These are phyloP conservation scores for Juglanconis oblonga DNA, from an alignment of 2,329 filamentous ascomycete genomes.

Conservation along the genomic window DNA sequence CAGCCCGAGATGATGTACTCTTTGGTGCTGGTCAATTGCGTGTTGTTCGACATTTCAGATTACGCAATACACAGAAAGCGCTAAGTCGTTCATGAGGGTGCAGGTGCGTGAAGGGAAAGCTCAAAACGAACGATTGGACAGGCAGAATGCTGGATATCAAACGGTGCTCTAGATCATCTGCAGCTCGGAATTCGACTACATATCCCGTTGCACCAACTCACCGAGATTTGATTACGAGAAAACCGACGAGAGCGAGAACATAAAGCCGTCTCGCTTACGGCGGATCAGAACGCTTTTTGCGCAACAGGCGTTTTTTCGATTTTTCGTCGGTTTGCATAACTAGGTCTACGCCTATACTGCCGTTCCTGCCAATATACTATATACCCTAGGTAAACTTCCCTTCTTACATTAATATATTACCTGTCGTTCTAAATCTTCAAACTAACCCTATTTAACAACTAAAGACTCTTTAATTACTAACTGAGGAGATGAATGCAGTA, in stretches of 20 bases:
- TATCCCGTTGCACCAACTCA: neutral
- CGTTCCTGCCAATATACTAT: too few relatives aligned
- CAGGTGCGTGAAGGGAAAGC: slow-evolving; percentile 3
- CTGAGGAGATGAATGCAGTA: too few relatives aligned
- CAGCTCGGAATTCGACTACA: slow-evolving; percentile 5
- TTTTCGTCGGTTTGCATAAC: too few relatives aligned
- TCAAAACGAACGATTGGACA: slow-evolving; percentile 1
- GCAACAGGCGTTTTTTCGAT: too few relatives aligned
- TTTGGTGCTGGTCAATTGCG: slow-evolving; percentile 4
- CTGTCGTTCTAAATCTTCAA: too few relatives aligned
- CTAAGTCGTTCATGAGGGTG: neutral
- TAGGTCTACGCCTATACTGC: too few relatives aligned
- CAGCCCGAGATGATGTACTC: slow-evolving; percentile 14
- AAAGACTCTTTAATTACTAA: too few relatives aligned
- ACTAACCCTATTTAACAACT: too few relatives aligned
- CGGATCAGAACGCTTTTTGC: too few relatives aligned
- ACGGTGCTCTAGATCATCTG: slow-evolving; percentile 1
- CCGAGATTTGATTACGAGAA: neutral
- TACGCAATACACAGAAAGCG: neutral
- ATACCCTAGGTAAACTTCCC: too few relatives aligned
- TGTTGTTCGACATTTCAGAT: slow-evolving; percentile 3
- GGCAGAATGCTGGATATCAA: neutral
- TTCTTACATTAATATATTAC: too few relatives aligned
- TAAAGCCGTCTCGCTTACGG: too few relatives aligned
- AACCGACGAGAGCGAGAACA: neutral